A percentile compares a stretch with the other conserved stretches of the same genome.
These are phyloP conservation scores for Hypholoma fasciculare DNA, from an alignment of 768 basidiomycete species.

Conservation along the genomic window DNA sequence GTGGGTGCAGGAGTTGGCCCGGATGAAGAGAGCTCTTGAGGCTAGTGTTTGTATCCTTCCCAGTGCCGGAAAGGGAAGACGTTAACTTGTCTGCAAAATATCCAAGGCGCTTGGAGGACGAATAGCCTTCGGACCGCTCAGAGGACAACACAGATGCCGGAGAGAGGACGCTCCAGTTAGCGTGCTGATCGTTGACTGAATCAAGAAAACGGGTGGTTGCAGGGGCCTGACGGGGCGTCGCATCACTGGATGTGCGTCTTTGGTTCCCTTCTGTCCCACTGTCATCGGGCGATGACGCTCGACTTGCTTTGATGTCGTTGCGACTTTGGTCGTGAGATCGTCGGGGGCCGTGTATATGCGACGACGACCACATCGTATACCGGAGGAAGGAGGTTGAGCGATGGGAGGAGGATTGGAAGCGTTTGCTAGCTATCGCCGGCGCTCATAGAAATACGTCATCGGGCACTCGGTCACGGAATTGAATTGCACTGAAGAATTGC, in stretches of 20 bases:
- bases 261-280: slow-evolving; percentile 27
- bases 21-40: slow-evolving; percentile 30
- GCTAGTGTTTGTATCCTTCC: slow-evolving; percentile 21
- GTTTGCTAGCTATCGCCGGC: no score
- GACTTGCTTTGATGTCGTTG: slow-evolving; percentile 27
- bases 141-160: slow-evolving; percentile 17
- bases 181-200: slow-evolving; percentile 29
- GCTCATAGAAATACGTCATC: no score
- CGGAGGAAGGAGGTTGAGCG: background rate
- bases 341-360: slow-evolving; percentile 32
- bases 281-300: slow-evolving; percentile 35
- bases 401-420: background rate
- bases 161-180: slow-evolving; percentile 27
- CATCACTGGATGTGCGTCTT: slow-evolving; percentile 48
- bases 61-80: slow-evolving; percentile 35
- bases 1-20: slow-evolving; percentile 36
- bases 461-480: no score
- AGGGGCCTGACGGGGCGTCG: slow-evolving; percentile 47
- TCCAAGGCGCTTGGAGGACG: slow-evolving; percentile 38
- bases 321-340: slow-evolving; percentile 40
- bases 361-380: slow-evolving; percentile 27
- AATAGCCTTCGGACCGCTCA: slow-evolving; percentile 27
- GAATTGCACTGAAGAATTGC: no score
- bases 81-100: slow-evolving; percentile 45
- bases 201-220: slow-evolving; percentile 37